Conservation (phyloP, 805 yeast species). For the Candida koratica region DNA sequence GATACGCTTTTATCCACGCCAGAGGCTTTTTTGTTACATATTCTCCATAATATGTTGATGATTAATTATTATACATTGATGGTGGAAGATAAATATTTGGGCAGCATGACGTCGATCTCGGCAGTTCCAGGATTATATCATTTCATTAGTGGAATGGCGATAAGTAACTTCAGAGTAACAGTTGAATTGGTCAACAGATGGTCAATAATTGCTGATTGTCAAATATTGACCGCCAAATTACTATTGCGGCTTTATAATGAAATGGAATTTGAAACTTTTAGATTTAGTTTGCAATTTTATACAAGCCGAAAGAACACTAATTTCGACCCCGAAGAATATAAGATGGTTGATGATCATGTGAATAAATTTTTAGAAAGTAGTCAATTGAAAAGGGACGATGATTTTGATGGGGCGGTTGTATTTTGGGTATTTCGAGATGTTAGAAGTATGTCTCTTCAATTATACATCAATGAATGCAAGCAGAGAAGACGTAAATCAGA, state of each 20-base stretch:
- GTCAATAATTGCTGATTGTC: constrained; percentile 18
- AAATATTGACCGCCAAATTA: constrained; percentile 15
- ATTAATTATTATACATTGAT: constrained; percentile 17
- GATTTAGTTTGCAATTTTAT: constrained; percentile 15
- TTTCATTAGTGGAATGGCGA: constrained; percentile 21
- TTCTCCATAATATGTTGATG: constrained; percentile 19
- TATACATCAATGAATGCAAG: constrained; percentile 13
- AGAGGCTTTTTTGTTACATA: constrained; percentile 19
- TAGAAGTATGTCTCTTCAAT: constrained; percentile 20
- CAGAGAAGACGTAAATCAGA: constrained; percentile 7
- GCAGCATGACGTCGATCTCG: constrained; percentile 16
- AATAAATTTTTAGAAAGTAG: constrained; percentile 6
- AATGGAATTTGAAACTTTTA: constrained; percentile 22
- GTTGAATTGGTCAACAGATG: constrained; percentile 16
- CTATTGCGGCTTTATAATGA: constrained; percentile 15
- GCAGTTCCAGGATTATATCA: constrained; percentile 23
- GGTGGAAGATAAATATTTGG: constrained; percentile 12
- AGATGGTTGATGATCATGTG: constrained; percentile 12
- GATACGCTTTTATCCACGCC: constrained; percentile 20
- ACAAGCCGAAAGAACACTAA: constrained; percentile 12
- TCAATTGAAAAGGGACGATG: constrained; percentile 15
- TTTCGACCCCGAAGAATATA: constrained; percentile 6
- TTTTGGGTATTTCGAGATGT: constrained; percentile 24
- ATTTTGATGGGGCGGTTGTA: constrained; percentile 20
- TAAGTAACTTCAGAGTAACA: constrained; percentile 19